Conservation (phyloP, 2,329 filamentous ascomycete species). For the Biscogniauxia marginata region DNA sequence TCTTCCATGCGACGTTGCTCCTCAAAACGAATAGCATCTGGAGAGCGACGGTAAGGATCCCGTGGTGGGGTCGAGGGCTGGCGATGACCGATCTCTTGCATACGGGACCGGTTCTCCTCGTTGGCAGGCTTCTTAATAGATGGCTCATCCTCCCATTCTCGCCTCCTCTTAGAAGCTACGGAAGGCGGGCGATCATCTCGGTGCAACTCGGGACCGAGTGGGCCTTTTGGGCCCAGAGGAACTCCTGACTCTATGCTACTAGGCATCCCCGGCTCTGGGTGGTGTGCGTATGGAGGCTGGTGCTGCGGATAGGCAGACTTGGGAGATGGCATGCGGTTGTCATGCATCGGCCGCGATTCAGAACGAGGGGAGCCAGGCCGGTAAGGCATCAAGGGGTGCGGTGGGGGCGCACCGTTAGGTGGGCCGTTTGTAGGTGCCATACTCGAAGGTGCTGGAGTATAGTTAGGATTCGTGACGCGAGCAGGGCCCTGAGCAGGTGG, state of each 20-base stretch:
- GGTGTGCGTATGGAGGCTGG: constrained; percentile 67
- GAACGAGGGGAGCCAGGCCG: constrained; percentile 76
- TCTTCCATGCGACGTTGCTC: constrained; percentile 62
- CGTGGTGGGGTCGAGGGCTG: constrained; percentile 73
- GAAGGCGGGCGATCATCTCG: constrained; percentile 75
- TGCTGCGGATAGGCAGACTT: constrained; percentile 82
- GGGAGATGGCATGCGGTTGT: constrained; percentile 87
- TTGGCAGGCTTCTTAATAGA: constrained; percentile 81
- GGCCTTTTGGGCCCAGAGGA: constrained; percentile 54
- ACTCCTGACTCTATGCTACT: constrained; percentile 67
- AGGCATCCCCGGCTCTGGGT: constrained; percentile 58
- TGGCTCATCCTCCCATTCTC: constrained; percentile 89
- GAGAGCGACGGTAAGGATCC: constrained; percentile 72
- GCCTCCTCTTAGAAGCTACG: constrained; percentile 76
- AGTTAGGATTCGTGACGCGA: constrained; percentile 41
- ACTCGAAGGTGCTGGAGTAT: constrained; percentile 36
- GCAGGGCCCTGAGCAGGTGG: constrained; percentile 45
- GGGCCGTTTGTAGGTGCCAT: constrained; percentile 43
- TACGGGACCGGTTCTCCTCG: constrained; percentile 80
- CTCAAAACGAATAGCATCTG: constrained; percentile 65
- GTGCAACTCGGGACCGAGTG: constrained; percentile 64
- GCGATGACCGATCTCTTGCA: constrained; percentile 81
- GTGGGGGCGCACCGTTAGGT: constrained; percentile 42
- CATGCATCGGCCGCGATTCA: constrained; percentile 73
- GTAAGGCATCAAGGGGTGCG: constrained; percentile 66